phyloP scores from a whole-genome alignment of 768 basidiomycete genomes.

The Botryobasidium botryosum region DNA sequence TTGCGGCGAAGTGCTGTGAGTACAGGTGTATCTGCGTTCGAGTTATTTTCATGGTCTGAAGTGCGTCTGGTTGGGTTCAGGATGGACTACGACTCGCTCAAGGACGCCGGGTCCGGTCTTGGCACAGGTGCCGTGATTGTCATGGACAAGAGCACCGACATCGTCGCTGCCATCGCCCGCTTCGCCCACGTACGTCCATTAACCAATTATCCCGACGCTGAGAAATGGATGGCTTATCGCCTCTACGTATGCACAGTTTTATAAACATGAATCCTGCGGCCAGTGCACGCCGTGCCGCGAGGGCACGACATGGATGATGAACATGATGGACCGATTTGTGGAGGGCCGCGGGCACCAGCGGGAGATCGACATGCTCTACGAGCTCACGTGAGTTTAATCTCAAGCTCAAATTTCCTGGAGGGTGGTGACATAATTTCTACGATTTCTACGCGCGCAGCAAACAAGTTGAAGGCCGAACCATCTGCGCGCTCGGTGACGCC shows the following conservation, averaged over 20 bases:
- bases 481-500: constrained; percentile 92
- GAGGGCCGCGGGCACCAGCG: constrained; percentile 79
- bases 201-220: constrained; percentile 1
- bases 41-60: neutral
- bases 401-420: neutral
- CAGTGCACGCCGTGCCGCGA: constrained; percentile 92
- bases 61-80: constrained; percentile 26
- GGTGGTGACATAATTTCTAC: neutral
- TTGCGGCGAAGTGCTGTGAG: constrained; percentile 78
- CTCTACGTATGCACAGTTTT: constrained; percentile 39
- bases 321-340: constrained; percentile 97
- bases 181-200: constrained; percentile 48
- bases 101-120: constrained; percentile 89
- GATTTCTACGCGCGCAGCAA: constrained; percentile 45
- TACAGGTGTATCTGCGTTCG: constrained; percentile 13
- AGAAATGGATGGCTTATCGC: neutral
- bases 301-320: constrained; percentile 98
- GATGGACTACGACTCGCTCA: constrained; percentile 98
- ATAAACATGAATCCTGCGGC: constrained; percentile 97
- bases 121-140: constrained; percentile 98
- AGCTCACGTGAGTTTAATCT: constrained; percentile 52
- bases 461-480: constrained; percentile 93
- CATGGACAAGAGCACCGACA: constrained; percentile 96
- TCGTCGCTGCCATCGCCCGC: constrained; percentile 84
- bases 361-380: constrained; percentile 96